Evolutionary conservation across 306 rosid species (phyloP).

Genomic region (Gastrolobium bilobum): DNA sequence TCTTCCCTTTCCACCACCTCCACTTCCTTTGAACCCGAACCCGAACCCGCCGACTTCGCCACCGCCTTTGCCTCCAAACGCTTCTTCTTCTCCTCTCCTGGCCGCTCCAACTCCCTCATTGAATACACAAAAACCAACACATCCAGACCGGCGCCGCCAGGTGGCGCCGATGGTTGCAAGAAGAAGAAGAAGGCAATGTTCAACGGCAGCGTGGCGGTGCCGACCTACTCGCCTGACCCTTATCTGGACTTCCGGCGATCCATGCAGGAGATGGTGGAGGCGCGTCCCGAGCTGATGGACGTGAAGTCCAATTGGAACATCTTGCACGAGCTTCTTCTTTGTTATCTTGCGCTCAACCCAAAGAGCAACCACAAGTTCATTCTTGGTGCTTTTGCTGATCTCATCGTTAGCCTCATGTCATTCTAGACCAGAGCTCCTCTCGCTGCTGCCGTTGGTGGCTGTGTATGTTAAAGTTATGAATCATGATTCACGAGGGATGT

Average conservation of each 20-base stretch:
- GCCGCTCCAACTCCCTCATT: constrained; percentile 85
- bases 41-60: constrained; percentile 60
- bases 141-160: too few species aligned
- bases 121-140: constrained; percentile 48
- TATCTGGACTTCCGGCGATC: constrained; percentile 83
- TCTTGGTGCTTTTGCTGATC: constrained; percentile 82
- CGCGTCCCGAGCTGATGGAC: constrained; percentile 67
- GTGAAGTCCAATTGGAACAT: constrained; percentile 75
- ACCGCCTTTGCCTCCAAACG: constrained; percentile 85
- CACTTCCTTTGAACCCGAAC: constrained; percentile 30
- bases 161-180: background rate
- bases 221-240: constrained; percentile 86
- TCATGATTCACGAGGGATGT: background rate
- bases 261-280: constrained; percentile 98
- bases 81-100: constrained; percentile 94
- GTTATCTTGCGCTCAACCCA: constrained; percentile 88
- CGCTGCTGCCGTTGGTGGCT: background rate
- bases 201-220: constrained; percentile 75
- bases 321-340: constrained; percentile 82
- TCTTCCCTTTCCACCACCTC: constrained; percentile 51
- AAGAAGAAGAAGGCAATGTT: constrained; percentile 44
- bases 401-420: constrained; percentile 66
- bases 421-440: background rate
- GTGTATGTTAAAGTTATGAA: constrained; percentile 22
- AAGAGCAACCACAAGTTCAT: constrained; percentile 84